phyloP scores from a whole-genome alignment of 345 rosid genomes.

The Eucalyptus tenuipes region DNA sequence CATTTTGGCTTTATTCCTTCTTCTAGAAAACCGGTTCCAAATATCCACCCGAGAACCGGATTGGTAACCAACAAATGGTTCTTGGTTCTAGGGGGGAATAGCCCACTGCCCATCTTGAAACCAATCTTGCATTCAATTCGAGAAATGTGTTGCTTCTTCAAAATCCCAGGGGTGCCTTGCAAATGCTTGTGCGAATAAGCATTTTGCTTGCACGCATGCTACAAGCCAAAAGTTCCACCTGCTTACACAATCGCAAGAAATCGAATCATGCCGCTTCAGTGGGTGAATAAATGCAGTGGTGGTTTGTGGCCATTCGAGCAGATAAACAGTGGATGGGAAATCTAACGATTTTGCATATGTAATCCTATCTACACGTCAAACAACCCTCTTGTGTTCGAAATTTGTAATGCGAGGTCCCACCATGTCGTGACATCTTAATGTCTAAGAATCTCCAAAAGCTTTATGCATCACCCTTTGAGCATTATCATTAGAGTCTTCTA shows the following conservation, averaged over 20 bases:
- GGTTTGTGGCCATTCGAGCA: neutral
- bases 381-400: neutral
- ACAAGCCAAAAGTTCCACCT: neutral
- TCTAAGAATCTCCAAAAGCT: neutral
- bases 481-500: neutral
- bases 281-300: neutral
- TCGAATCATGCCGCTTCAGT: neutral
- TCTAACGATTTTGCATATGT: neutral
- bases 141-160: neutral
- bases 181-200: neutral
- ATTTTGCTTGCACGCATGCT: neutral
- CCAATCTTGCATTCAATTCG: neutral
- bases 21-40: too few species aligned
- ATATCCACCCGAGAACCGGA: accelerated
- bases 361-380: neutral
- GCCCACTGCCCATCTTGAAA: too few species aligned
- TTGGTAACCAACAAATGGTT: too few species aligned
- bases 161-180: neutral
- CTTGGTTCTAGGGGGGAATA: too few species aligned
- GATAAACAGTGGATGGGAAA: neutral
- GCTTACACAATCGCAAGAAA: neutral
- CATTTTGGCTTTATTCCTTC: too few species aligned
- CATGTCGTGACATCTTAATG: neutral
- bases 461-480: neutral
- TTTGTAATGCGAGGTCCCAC: neutral